A percentile compares a stretch with the other conserved stretches of the same genome.
These are phyloP conservation scores for Tetrahymena borealis DNA, from an alignment of 73 alveolate genomes.

Conservation along the genomic window DNA sequence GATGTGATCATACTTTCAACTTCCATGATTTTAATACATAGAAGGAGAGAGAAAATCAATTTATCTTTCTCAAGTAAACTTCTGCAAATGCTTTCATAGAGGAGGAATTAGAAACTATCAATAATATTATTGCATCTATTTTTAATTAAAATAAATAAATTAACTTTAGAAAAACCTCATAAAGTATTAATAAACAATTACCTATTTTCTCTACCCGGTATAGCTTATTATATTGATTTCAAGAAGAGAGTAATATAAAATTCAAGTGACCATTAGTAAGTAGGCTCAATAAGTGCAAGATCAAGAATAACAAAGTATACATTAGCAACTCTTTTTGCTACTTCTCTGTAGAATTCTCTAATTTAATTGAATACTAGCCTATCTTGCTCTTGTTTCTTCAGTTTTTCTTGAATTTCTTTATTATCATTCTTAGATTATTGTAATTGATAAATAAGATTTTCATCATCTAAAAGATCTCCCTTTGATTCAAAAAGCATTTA, in stretches of 20 bases:
- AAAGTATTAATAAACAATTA: background rate
- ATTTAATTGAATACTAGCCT: slow-evolving; percentile 28
- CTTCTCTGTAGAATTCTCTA: slow-evolving; percentile 55
- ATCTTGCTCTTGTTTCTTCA: slow-evolving; percentile 49
- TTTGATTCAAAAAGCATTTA: slow-evolving; percentile 23
- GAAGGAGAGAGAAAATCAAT: slow-evolving; percentile 81
- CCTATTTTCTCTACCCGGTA: slow-evolving; percentile 38
- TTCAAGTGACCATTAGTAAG: slow-evolving; percentile 75
- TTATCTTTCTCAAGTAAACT: slow-evolving; percentile 96
- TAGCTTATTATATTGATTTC: slow-evolving; percentile 52
- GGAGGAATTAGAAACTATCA: slow-evolving; percentile 49
- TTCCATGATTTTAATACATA: slow-evolving; percentile 72
- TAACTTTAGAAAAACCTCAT: background rate
- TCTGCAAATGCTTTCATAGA: slow-evolving; percentile 86
- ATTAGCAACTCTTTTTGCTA: slow-evolving; percentile 74
- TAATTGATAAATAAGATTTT: slow-evolving; percentile 81
- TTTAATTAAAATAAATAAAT: background rate
- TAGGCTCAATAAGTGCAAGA: slow-evolving; percentile 68
- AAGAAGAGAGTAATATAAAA: slow-evolving; percentile 62
- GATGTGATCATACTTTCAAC: slow-evolving; percentile 63
- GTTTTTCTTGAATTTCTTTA: slow-evolving; percentile 55
- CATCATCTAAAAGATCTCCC: slow-evolving; percentile 72
- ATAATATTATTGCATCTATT: slow-evolving; percentile 65
- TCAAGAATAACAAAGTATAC: slow-evolving; percentile 75
- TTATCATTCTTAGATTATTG: slow-evolving; percentile 68